A percentile compares a stretch with the other conserved stretches of the same genome.
phyloP scores from a whole-genome alignment of 1,284 basidiomycete species.

The Cutaneotrichosporon cutaneum region DNA sequence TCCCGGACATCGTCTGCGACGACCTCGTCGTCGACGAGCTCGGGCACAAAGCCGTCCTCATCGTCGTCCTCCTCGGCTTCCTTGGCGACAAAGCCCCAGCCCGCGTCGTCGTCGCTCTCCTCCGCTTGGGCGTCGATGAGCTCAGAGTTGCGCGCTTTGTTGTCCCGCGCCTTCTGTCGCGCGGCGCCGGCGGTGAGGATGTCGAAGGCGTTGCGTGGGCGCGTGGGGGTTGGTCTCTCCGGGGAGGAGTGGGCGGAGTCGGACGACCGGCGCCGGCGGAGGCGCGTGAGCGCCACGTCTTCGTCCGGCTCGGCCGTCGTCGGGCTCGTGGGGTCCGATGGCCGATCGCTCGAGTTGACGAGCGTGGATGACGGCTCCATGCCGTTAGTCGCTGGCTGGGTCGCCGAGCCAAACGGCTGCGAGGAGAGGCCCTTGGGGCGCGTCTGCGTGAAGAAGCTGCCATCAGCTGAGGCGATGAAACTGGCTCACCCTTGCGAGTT shows the following conservation, averaged over 20 bases:
- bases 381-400: background rate
- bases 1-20: conserved; percentile 33
- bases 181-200: conserved; percentile 7
- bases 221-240: background rate
- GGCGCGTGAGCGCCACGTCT: conserved; percentile 17
- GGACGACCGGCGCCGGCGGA: conserved; percentile 26
- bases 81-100: conserved; percentile 30
- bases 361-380: conserved; percentile 1
- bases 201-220: conserved; percentile 18
- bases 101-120: conserved; percentile 55
- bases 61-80: conserved; percentile 39
- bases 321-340: background rate
- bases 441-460: conserved; percentile 48
- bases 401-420: background rate
- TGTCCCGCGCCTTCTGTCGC: background rate
- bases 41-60: conserved; percentile 35
- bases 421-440: conserved; percentile 26
- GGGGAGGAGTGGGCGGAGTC: background rate
- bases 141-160: conserved; percentile 8
- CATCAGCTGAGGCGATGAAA: background rate
- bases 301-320: conserved; percentile 15
- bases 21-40: conserved; percentile 40
- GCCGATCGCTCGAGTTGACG: conserved; percentile 1
- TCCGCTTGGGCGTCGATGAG: conserved; percentile 46
- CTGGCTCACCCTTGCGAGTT: conserved; percentile 43